Evolutionary conservation across 495 filamentous ascomycete genomes (phyloP), one percentile per base, ranked within the genome.

Genomic region (Hypoxylon crocopeplum): DNA sequence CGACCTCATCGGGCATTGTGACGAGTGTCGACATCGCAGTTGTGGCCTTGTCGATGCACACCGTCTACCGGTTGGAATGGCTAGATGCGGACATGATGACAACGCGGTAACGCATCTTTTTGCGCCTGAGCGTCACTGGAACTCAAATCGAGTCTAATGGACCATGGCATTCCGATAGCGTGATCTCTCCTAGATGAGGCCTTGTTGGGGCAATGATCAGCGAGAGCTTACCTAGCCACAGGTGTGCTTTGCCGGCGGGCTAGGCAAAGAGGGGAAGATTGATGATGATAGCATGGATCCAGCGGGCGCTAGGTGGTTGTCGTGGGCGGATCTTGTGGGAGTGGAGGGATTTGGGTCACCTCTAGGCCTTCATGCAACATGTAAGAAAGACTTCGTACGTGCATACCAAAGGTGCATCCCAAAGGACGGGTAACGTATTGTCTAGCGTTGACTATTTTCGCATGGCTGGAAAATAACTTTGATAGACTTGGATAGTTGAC

Each of bases 191-290:
- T 44, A 46, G 52, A 61, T 51, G 39, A 46, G 7, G 19, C 39
- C 12, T 17, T 2, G 22, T 45, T 61, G 5, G 32, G 47, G 62
- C 20, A 66, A 48, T 53, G 56, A 66, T 66, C 42, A 20, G 21
- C 62, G 13, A 45, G 13, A 22, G 34, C 25, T 38, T 17, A 48
- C 57, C 50, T 53, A 45, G 34, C 32, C 12, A 56, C 20, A 48
- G 32, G 29, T 41, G 32, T 52, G 41, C 50, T 59, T 56, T 60
- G 33, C 62, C 62, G 50, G 39, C 46, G 25, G 56, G 50, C 62
- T 60, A 60, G 56, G 50, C 48, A 56, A 60, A 60, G 56, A 56
- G 56, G 62, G 56, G 50, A 50, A 56, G 34, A 52, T 49, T 34
- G 36, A 40, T 24, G 55, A n/a, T n/a, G n/a, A 41, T 36, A 41